These are phyloP conservation scores for Lentinula edodes DNA, from an alignment of 768 basidiomycete genomes.

Conservation along the genomic window DNA sequence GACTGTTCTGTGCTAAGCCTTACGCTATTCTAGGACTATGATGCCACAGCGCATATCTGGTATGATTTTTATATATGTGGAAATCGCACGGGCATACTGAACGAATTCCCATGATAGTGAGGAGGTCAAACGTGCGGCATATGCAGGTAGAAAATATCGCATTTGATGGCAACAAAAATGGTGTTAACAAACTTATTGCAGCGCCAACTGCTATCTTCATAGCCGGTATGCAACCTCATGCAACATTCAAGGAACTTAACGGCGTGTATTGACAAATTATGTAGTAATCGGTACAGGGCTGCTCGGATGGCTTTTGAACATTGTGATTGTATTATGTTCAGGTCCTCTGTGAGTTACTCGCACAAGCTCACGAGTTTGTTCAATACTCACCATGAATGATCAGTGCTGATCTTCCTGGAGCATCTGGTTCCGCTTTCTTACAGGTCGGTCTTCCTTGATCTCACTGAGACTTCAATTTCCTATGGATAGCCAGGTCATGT, in stretches of 20 bases:
- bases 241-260: not conserved
- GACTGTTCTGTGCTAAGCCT: no score
- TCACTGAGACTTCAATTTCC: no score
- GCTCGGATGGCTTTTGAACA: conserved; percentile 84
- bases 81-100: conserved; percentile 3
- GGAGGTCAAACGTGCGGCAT: conserved; percentile 75
- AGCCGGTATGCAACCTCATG: conserved; percentile 33
- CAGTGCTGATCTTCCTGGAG: conserved; percentile 61
- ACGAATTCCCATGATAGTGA: conserved; percentile 37
- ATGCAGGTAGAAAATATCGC: conserved; percentile 48
- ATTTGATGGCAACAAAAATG: conserved; percentile 6
- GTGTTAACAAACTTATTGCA: conserved; percentile 13
- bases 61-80: conserved; percentile 27
- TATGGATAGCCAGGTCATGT: conserved; percentile 51
- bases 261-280: not conserved
- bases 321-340: conserved; percentile 80
- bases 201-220: conserved; percentile 60
- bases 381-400: conserved; percentile 8
- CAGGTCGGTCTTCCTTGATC: conserved; percentile 29
- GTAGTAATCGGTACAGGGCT: conserved; percentile 69
- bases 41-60: conserved; percentile 80
- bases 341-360: conserved; percentile 54
- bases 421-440: conserved; percentile 69
- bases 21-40: conserved; percentile 51
- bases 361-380: not conserved